Evolutionary conservation across 495 filamentous ascomycete species (phyloP), one percentile per base, ranked within the genome.

Genomic region (Hyaloscypha hepaticicola): DNA sequence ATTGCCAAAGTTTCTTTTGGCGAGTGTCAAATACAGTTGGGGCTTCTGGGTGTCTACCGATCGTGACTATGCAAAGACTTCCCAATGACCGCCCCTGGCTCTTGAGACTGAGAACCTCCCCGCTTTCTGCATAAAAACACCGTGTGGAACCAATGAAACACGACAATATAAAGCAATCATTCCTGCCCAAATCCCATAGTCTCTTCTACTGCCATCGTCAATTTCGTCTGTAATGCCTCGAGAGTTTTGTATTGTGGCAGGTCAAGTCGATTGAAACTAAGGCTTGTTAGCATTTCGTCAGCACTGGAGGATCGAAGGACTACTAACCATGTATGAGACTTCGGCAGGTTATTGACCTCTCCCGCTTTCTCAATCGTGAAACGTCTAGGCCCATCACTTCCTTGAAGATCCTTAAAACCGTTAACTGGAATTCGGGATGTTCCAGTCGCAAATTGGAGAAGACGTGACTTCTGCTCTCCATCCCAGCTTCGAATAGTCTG

Each of bases 311-410:
- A 61, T 38, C 58, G 9, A 8, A 45, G 29, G 14, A 33, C 65
- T 57, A 87, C 90, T 64, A 87, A 96, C 93, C 95, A 99, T 65
- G 95, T 99, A 75, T 99, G 95, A 56, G 91, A 92, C 78, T 99
- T 99, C 34, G 95, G 95, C 69, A 99, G 78, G 66, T 97, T 96
- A 28, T 75, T 82, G 58, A 91, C 82, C 72, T 97, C 94, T 26
- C 95, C 95, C 41, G 92, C 91, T 78, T 98, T 98, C 77, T 99
- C 95, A 73, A 99, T 97, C 7, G 95, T 99, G 72, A 99, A 99
- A 41, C 95, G 80, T 75, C 96, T 81, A 14, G 95, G 95, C 16
- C 95, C 95, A 75, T 99, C 95, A 61, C 92, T 96, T 33, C 95
- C 95, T 78, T 99, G 95, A 64, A 99, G 82, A 79, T 99, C 95